A percentile compares a stretch with the other conserved stretches of the same genome.
phyloP scores from a whole-genome alignment of 1,284 basidiomycete species.

The Dichomitus squalens region DNA sequence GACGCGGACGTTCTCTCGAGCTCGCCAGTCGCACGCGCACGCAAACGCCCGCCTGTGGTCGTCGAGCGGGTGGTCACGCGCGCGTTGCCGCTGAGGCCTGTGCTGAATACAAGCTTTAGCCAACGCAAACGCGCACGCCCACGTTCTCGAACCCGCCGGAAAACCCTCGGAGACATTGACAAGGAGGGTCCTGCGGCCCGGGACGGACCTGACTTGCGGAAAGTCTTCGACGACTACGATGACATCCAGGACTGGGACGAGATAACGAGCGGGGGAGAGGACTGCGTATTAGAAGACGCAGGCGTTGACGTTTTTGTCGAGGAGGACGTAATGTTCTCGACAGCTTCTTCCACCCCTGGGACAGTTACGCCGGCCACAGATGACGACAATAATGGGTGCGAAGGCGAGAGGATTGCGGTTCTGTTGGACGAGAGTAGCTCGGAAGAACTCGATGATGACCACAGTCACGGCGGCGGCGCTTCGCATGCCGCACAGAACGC shows the following conservation, averaged over 20 bases:
- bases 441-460: slow-evolving; percentile 20
- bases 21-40: slow-evolving; percentile 38
- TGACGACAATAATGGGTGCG: slow-evolving; percentile 15
- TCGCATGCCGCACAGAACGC: slow-evolving; percentile 37
- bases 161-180: slow-evolving; percentile 3
- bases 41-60: slow-evolving; percentile 1
- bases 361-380: slow-evolving; percentile 32
- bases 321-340: slow-evolving; percentile 15
- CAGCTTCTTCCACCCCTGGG: slow-evolving; percentile 34
- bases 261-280: slow-evolving; percentile 53
- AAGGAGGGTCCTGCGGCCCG: slow-evolving; percentile 10
- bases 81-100: slow-evolving; percentile 15
- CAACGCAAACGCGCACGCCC: slow-evolving; percentile 7
- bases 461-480: slow-evolving; percentile 15
- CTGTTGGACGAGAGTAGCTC: slow-evolving; percentile 21
- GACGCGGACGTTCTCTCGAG: slow-evolving; percentile 65
- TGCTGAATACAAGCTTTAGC: slow-evolving; percentile 18
- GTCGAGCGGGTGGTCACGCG: slow-evolving; percentile 16
- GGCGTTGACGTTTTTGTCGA: slow-evolving; percentile 28
- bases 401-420: slow-evolving; percentile 7
- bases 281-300: slow-evolving; percentile 23
- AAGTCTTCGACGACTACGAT: slow-evolving; percentile 35
- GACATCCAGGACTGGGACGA: slow-evolving; percentile 36
- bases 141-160: neutral
- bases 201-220: slow-evolving; percentile 48